phyloP scores from a whole-genome alignment of 768 basidiomycete species.

The Tylopilus vinaceipallidus region DNA sequence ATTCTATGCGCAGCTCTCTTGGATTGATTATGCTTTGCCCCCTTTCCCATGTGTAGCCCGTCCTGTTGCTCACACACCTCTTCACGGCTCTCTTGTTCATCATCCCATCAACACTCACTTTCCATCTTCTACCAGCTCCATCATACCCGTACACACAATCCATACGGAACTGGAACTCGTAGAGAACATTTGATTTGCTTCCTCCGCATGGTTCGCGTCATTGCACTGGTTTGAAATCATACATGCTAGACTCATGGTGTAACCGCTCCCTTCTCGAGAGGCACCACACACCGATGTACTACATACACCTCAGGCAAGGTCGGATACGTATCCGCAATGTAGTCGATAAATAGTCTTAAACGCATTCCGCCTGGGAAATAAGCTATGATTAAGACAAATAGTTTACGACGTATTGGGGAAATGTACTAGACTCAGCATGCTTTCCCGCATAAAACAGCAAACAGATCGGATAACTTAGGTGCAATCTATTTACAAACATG shows the following conservation, averaged over 20 bases:
- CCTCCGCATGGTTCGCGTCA: neutral
- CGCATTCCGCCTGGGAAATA: too few species aligned
- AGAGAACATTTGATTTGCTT: neutral
- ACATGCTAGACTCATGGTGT: neutral
- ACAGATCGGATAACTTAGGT: too few species aligned
- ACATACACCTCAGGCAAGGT: too few species aligned
- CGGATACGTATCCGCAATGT: too few species aligned
- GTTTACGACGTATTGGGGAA: too few species aligned
- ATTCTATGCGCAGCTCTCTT: slow-evolving; percentile 7
- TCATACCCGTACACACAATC: neutral
- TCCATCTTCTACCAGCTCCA: neutral
- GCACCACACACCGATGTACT: too few species aligned
- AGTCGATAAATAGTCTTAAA: too few species aligned
- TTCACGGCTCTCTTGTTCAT: neutral
- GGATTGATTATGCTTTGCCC: neutral
- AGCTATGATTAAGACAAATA: too few species aligned
- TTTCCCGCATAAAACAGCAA: too few species aligned
- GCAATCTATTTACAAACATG: too few species aligned
- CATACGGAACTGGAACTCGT: slow-evolving; percentile 4
- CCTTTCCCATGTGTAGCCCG: neutral
- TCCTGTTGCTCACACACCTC: neutral
- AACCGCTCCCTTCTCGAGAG: neutral
- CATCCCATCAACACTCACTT: neutral
- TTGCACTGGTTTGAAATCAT: neutral
- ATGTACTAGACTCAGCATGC: too few species aligned